Conservation (phyloP, 805 yeast species). For the Candida sphagnicola region DNA sequence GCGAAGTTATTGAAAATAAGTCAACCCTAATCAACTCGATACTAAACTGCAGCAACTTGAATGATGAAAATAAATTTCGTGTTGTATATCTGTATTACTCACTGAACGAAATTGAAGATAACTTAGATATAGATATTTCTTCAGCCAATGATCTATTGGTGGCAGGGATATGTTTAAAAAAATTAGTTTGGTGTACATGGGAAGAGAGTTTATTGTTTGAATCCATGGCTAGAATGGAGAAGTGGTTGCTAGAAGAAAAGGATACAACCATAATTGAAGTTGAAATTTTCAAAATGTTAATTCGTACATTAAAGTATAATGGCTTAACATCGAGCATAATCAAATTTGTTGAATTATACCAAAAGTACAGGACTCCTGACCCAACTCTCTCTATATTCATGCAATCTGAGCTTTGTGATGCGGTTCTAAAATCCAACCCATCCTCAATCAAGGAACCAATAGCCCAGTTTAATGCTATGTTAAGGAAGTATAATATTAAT, state of each 20-base stretch:
- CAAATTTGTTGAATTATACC: constrained; percentile 19
- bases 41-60: constrained; percentile 10
- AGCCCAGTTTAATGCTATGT: constrained; percentile 10
- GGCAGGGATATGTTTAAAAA: constrained; percentile 21
- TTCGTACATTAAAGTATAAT: constrained; percentile 22
- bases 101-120: constrained; percentile 13
- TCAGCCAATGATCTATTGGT: constrained; percentile 9
- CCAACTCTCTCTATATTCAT: constrained; percentile 6
- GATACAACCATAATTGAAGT: constrained; percentile 19
- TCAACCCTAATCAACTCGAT: constrained; percentile 14
- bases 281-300: constrained; percentile 19
- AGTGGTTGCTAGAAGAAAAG: constrained; percentile 9
- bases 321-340: constrained; percentile 19
- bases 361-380: constrained; percentile 9
- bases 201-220: constrained; percentile 16
- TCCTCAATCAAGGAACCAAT: constrained; percentile 14
- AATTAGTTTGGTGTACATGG: constrained; percentile 18
- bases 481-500: constrained; percentile 9
- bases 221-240: constrained; percentile 12
- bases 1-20: constrained; percentile 16
- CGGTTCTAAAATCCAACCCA: constrained; percentile 7
- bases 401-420: constrained; percentile 11
- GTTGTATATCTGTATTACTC: constrained; percentile 18
- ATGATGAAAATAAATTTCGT: constrained; percentile 9
- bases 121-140: constrained; percentile 6